These are phyloP conservation scores for Saturnispora sekii DNA, from an alignment of 805 yeast species.

Conservation along the genomic window DNA sequence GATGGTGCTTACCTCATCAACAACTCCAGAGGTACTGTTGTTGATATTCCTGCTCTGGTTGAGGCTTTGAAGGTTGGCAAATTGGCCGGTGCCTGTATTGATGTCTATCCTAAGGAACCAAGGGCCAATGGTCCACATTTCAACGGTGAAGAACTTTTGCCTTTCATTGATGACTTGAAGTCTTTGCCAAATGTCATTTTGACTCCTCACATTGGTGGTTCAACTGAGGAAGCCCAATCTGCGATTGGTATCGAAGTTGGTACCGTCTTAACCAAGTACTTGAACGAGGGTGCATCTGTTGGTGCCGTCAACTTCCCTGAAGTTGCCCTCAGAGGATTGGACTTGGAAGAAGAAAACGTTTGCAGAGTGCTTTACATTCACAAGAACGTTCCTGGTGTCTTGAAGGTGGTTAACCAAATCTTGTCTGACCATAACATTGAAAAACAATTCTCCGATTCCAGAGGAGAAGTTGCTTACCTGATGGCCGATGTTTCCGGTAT, in stretches of 20 bases:
- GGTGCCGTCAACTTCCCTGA: constrained; percentile 99
- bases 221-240: constrained; percentile 97
- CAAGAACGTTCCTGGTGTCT: constrained; percentile 97
- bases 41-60: constrained; percentile 89
- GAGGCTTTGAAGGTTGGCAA: constrained; percentile 88
- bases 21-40: constrained; percentile 96
- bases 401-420: constrained; percentile 93
- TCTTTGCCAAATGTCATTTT: constrained; percentile 80
- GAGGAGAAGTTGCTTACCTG: constrained; percentile 91
- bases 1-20: constrained; percentile 90
- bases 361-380: constrained; percentile 95
- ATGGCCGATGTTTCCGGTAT: constrained; percentile 96
- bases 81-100: constrained; percentile 94
- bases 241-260: constrained; percentile 97
- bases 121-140: constrained; percentile 90
- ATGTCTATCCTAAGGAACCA: constrained; percentile 95
- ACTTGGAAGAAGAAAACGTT: constrained; percentile 75
- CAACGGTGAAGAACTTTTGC: constrained; percentile 53
- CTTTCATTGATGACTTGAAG: constrained; percentile 76
- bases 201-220: constrained; percentile 98
- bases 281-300: constrained; percentile 89
- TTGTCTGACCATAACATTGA: constrained; percentile 92
- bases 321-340: constrained; percentile 80
- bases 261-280: constrained; percentile 74
- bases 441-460: constrained; percentile 95